A percentile compares a stretch with the other conserved stretches of the same genome.
These are phyloP conservation scores for Boehmeria nivea DNA, from an alignment of 306 rosid genomes.

Conservation along the genomic window DNA sequence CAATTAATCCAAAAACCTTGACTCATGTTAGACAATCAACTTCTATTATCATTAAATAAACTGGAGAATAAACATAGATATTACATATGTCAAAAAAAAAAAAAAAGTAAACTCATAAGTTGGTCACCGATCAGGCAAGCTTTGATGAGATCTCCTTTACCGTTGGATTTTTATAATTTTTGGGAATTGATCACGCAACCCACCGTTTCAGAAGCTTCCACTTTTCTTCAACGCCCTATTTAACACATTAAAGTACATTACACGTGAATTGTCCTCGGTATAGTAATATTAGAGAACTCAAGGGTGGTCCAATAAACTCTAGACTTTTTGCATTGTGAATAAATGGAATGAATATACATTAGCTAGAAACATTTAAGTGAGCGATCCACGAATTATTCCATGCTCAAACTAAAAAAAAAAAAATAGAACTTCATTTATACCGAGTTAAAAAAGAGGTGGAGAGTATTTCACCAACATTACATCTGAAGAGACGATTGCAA, in stretches of 20 bases:
- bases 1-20: neutral
- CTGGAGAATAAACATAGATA: neutral
- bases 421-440: neutral
- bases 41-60: neutral
- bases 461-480: neutral
- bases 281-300: neutral
- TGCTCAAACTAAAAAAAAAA: neutral
- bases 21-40: neutral
- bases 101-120: neutral
- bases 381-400: neutral
- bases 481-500: neutral
- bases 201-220: constrained; percentile 1
- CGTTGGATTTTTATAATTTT: neutral
- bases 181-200: constrained; percentile 4
- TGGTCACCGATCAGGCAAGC: neutral
- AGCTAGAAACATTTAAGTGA: neutral
- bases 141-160: neutral
- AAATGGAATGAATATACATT: neutral
- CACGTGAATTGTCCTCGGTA: neutral
- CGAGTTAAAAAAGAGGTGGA: neutral
- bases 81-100: too few species aligned
- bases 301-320: constrained; percentile 1
- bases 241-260: constrained; percentile 2
- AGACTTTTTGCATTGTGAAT: neutral
- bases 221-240: neutral